Percentiles rank a stretch among this genome's conserved stretches.
Conservation (phyloP, 2,329 filamentous ascomycete genomes). For the Alternaria sp. region DNA sequence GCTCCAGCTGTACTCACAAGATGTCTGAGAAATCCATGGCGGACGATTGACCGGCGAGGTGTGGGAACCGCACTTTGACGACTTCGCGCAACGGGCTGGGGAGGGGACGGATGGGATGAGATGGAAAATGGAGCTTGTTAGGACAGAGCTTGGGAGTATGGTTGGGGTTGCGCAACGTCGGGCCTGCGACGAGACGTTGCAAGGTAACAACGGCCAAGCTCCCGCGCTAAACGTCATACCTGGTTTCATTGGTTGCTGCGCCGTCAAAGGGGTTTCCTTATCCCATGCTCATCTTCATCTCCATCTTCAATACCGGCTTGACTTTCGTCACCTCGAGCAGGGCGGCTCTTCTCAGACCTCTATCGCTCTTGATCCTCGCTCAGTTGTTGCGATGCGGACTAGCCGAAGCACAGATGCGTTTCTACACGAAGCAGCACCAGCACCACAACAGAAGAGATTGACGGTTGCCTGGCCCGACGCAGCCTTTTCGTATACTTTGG, state of each 20-base stretch:
- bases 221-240: conserved; percentile 22
- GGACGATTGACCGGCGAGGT: conserved; percentile 37
- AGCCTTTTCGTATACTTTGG: neutral
- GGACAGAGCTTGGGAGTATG: conserved; percentile 14
- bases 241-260: conserved; percentile 17
- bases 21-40: conserved; percentile 90
- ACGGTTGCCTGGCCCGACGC: neutral
- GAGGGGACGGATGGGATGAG: conserved; percentile 10
- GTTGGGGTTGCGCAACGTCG: conserved; percentile 24
- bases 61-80: conserved; percentile 48
- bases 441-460: neutral
- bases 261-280: conserved; percentile 8
- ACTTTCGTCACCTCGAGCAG: neutral
- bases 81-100: conserved; percentile 10
- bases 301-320: neutral
- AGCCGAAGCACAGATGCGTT: neutral
- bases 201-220: conserved; percentile 16
- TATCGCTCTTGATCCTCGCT: neutral
- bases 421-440: neutral
- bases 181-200: conserved; percentile 19
- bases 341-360: neutral
- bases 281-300: neutral
- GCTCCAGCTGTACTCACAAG: conserved; percentile 70
- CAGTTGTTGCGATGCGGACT: neutral
- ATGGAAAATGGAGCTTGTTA: conserved; percentile 8